These are phyloP conservation scores for Roridomyces roridus DNA, from an alignment of 768 basidiomycete species.

Conservation along the genomic window DNA sequence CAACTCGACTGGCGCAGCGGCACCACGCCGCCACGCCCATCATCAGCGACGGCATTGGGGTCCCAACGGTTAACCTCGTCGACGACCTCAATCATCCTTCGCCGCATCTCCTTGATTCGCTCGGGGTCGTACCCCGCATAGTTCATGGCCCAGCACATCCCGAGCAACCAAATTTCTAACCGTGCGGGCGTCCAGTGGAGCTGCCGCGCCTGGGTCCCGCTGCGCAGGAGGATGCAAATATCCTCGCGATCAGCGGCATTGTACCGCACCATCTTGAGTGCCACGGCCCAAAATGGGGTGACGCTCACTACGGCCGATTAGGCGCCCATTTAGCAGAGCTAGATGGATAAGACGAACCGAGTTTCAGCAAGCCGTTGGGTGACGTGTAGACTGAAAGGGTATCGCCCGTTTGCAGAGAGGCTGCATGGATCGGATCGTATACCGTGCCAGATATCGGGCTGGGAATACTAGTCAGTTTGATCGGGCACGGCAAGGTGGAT, in stretches of 20 bases:
- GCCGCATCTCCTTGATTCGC: slow-evolving; percentile 51
- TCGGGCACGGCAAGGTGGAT: neutral
- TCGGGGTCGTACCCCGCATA: slow-evolving; percentile 55
- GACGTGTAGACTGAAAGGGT: slow-evolving; percentile 65
- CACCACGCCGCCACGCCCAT: slow-evolving; percentile 18
- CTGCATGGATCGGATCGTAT: slow-evolving; percentile 69
- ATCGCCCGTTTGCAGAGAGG: slow-evolving; percentile 58
- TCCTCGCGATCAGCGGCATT: slow-evolving; percentile 66
- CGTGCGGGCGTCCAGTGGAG: slow-evolving; percentile 60
- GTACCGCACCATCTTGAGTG: slow-evolving; percentile 76
- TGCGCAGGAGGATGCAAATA: slow-evolving; percentile 70
- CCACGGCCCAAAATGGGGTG: slow-evolving; percentile 74
- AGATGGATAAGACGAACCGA: slow-evolving; percentile 4
- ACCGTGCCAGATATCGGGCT: slow-evolving; percentile 29
- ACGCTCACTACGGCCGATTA: slow-evolving; percentile 50
- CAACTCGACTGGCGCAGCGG: neutral
- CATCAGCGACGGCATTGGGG: slow-evolving; percentile 17
- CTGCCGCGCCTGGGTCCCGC: slow-evolving; percentile 58
- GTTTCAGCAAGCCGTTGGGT: slow-evolving; percentile 51
- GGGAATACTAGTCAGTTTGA: slow-evolving; percentile 6
- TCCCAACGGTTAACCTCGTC: slow-evolving; percentile 27
- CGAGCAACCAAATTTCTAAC: slow-evolving; percentile 63
- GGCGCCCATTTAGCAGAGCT: neutral
- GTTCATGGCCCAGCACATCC: slow-evolving; percentile 68
- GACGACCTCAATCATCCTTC: slow-evolving; percentile 63